Percentiles rank a stretch among this genome's conserved stretches.
Conservation (phyloP, 208 protist species). For the Lotmaria passim region DNA sequence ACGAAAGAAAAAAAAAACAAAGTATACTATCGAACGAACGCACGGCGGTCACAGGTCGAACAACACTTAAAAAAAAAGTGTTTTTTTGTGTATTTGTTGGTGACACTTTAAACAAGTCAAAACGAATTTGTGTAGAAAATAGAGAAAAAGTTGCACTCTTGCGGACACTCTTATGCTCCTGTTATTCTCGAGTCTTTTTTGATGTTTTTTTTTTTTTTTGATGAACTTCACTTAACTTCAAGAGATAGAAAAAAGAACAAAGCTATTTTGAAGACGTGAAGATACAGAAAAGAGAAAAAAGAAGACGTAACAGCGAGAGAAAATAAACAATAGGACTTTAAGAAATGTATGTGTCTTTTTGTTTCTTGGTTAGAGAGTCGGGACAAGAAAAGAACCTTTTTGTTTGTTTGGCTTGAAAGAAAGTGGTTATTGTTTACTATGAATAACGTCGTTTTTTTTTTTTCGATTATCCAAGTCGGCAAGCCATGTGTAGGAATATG, state of each 20-base stretch:
- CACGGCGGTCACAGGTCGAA: not conserved
- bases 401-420: constrained; percentile 13
- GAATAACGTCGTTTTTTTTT: not conserved
- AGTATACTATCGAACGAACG: constrained; percentile 8
- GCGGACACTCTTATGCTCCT: constrained; percentile 6
- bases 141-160: constrained; percentile 6
- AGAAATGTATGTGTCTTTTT: too few relatives aligned
- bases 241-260: not conserved
- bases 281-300: constrained; percentile 16
- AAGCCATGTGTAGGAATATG: too few relatives aligned
- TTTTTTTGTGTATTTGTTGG: constrained; percentile 18
- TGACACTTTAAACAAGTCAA: constrained; percentile 6
- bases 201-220: constrained; percentile 16
- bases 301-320: constrained; percentile 3
- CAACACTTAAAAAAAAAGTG: not conserved
- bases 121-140: constrained; percentile 15
- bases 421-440: constrained; percentile 9
- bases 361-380: not conserved
- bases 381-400: constrained; percentile 1
- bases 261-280: not conserved
- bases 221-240: constrained; percentile 13
- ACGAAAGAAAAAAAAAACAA: constrained; percentile 2
- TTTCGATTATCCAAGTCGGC: too few relatives aligned
- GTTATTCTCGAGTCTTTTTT: constrained; percentile 4
- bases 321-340: constrained; percentile 5